A percentile compares a stretch with the other conserved stretches of the same genome.
These are phyloP conservation scores for Ogataea dorogensis DNA, from an alignment of 805 yeast species.

Conservation along the genomic window DNA sequence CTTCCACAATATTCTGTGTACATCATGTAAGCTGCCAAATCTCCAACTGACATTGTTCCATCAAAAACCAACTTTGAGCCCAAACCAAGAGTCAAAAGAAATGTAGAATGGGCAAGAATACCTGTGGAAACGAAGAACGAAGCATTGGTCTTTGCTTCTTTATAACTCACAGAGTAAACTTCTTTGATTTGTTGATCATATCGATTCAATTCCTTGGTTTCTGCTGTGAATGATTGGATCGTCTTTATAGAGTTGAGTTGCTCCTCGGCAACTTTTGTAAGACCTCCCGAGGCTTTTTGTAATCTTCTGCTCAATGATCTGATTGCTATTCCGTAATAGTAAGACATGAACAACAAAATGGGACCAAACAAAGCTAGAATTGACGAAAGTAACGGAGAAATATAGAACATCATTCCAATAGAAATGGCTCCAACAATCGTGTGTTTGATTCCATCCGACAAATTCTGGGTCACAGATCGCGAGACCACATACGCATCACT, in stretches of 20 bases:
- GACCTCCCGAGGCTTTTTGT: slow-evolving; percentile 81
- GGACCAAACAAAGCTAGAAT: slow-evolving; percentile 81
- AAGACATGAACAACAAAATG: slow-evolving; percentile 77
- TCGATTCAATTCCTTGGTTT: slow-evolving; percentile 68
- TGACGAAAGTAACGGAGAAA: slow-evolving; percentile 75
- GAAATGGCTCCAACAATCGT: slow-evolving; percentile 80
- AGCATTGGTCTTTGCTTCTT: slow-evolving; percentile 80
- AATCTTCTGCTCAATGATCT: slow-evolving; percentile 71
- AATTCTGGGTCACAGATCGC: slow-evolving; percentile 79
- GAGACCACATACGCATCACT: slow-evolving; percentile 90
- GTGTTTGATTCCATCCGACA: slow-evolving; percentile 88
- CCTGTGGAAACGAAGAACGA: slow-evolving; percentile 79
- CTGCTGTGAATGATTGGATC: slow-evolving; percentile 90
- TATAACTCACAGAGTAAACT: slow-evolving; percentile 68
- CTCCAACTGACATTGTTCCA: slow-evolving; percentile 82
- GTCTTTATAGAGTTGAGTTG: slow-evolving; percentile 82
- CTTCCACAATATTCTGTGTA: slow-evolving; percentile 93
- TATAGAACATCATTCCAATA: slow-evolving; percentile 84
- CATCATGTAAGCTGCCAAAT: slow-evolving; percentile 89
- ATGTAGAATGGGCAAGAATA: slow-evolving; percentile 76
- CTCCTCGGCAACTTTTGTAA: slow-evolving; percentile 91
- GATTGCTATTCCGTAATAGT: slow-evolving; percentile 78
- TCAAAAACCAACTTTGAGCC: slow-evolving; percentile 78
- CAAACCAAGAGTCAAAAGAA: slow-evolving; percentile 69
- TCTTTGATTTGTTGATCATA: slow-evolving; percentile 71